A percentile compares a stretch with the other conserved stretches of the same genome.
Conservation (phyloP, 179 eudicot genomes). For the Heliamphora pulchella region DNA sequence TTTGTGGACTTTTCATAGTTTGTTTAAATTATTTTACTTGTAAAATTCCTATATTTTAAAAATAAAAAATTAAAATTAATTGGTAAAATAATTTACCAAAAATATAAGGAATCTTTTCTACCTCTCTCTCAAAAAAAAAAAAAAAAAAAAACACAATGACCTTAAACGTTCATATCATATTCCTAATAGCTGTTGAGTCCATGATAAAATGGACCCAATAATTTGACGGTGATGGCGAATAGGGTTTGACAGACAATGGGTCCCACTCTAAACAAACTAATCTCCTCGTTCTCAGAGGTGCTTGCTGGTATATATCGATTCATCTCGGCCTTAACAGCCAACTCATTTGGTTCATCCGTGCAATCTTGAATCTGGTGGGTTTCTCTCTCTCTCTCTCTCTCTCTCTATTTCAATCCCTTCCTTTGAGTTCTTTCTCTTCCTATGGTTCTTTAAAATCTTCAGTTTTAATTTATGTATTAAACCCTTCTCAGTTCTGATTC, state of each 20-base stretch:
- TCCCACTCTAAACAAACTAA: neutral
- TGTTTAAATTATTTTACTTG: no score
- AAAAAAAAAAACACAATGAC: no score
- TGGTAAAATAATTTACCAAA: no score
- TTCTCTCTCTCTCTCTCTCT: constrained; percentile 15
- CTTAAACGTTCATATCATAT: no score
- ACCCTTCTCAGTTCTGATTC: neutral
- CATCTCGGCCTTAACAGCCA: constrained; percentile 4
- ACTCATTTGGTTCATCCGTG: constrained; percentile 20
- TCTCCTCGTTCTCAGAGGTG: neutral
- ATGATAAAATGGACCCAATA: neutral
- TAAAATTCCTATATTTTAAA: no score
- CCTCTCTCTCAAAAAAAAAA: no score
- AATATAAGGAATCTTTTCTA: no score
- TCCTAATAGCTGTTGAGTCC: no score
- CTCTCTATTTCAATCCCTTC: neutral
- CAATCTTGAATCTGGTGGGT: constrained; percentile 38
- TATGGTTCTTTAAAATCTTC: constrained; percentile 6
- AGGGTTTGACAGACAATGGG: neutral
- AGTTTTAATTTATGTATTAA: constrained; percentile 3
- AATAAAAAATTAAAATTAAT: no score
- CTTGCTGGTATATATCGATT: neutral
- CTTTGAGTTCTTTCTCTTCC: neutral
- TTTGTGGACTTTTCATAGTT: no score
- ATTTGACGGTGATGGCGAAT: neutral